Base-by-base conservation (phyloP, 352 stramenopile genomes). In the Phytophthora litchii region DNA sequence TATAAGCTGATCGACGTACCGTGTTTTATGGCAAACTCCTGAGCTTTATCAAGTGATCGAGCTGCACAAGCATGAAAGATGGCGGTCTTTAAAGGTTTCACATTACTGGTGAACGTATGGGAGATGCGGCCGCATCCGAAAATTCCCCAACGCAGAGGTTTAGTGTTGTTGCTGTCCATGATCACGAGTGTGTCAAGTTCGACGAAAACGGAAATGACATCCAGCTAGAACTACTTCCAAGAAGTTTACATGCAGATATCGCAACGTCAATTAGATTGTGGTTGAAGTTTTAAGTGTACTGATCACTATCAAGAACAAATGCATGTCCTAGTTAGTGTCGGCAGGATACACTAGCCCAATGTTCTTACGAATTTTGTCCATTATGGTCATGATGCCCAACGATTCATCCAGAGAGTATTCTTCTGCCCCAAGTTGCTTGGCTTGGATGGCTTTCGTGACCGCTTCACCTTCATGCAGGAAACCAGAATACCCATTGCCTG, bases 381-480 rank as follows among this genome's bases (percentile, higher is more conserved):
- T 78, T 16, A 92, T 82, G 13, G 43, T 58, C 51, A 80, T 76
- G 27, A 92, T 66, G 16, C 74, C 49, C 10, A 93, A 60, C 48
- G 76, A 88, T 44, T 91, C 80, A 34, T 74, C 56, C 32, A 73
- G 74, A 7, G 80, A 64, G 49, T 87, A 89, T 43, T 86, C 72
- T 0, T 70, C 51, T 16, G 50, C 62, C 46, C 90, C 72, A 12
- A 40, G 62, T 27, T 82, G 47, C 25, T 80, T 67, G 31, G 51
- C 64, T 59, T 75, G 65, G 27, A 97, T 83, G 10, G 82, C 78
- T 4, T 79, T 58, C 0, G 71, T 78, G 4, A 95, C 83, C 0
- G 83, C 79, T 37, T 86, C 73, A 0, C 76, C 85, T 54, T 97
- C 88, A 59, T 93, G 94, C n/a, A 74, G 57, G 45, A 97, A 93